These are phyloP conservation scores for Crucihimalaya himalaica DNA, from an alignment of 345 rosid genomes.

Conservation along the genomic window DNA sequence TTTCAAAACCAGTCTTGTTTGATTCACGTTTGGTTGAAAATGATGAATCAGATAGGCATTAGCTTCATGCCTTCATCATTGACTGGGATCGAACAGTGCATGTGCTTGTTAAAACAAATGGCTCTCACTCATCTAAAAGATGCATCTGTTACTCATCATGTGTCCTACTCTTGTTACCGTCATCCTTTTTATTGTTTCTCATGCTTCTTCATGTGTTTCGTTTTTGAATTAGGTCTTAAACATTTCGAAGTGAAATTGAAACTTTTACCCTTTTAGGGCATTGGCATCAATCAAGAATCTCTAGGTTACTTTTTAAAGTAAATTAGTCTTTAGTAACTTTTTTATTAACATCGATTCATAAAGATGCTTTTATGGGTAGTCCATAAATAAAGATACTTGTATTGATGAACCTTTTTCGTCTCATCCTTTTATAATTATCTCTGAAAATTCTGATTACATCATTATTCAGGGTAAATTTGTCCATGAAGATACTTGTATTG, in stretches of 20 bases:
- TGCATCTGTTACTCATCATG: constrained; percentile 1
- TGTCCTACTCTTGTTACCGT: neutral
- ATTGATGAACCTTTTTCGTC: neutral
- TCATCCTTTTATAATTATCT: neutral
- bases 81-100: neutral
- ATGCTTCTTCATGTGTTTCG: constrained; percentile 6
- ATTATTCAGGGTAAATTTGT: neutral
- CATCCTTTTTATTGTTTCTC: neutral
- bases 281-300: constrained; percentile 6
- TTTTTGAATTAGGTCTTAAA: neutral
- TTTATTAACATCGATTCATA: neutral
- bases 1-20: neutral
- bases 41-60: neutral
- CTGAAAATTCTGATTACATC: neutral
- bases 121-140: neutral
- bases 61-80: neutral
- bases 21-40: neutral
- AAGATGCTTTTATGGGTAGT: constrained; percentile 1
- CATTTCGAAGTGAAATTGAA: neutral
- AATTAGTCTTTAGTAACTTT: neutral
- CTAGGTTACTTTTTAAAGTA: neutral
- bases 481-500: neutral
- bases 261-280: neutral
- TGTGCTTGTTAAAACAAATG: neutral
- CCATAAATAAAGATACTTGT: constrained; percentile 2